Evolutionary conservation across 805 yeast genomes (phyloP).

Genomic region (Ogataea salicorniae): DNA sequence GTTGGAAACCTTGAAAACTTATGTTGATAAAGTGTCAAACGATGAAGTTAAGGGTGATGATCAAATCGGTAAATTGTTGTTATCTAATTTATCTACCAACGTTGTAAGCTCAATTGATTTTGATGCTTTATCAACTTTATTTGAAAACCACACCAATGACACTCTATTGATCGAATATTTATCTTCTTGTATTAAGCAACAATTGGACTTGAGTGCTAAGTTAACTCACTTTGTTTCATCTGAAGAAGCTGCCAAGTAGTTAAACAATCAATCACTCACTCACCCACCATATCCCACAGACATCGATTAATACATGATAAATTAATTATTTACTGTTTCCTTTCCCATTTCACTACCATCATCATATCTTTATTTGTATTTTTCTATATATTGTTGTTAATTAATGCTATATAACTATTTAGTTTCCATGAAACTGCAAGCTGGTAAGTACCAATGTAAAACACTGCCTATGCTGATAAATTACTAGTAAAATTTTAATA

Average conservation of each 20-base stretch:
- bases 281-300: too few relatives aligned
- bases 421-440: too few relatives aligned
- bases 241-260: constrained; percentile 27
- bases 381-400: neutral
- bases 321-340: too few relatives aligned
- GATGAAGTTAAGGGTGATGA: constrained; percentile 46
- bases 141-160: constrained; percentile 73
- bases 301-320: too few relatives aligned
- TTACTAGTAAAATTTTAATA: too few relatives aligned
- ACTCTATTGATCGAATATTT: constrained; percentile 76
- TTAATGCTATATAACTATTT: neutral
- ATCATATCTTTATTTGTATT: neutral
- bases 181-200: constrained; percentile 80
- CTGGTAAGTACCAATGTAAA: too few relatives aligned
- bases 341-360: neutral
- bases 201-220: constrained; percentile 72
- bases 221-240: constrained; percentile 50
- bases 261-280: neutral
- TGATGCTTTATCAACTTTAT: constrained; percentile 51
- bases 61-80: constrained; percentile 61
- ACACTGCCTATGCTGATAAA: too few relatives aligned
- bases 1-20: constrained; percentile 44
- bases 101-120: constrained; percentile 43
- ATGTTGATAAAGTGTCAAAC: constrained; percentile 38
- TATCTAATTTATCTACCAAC: constrained; percentile 49